phyloP scores from a whole-genome alignment of 345 rosid genomes.

The Salix brachista region DNA sequence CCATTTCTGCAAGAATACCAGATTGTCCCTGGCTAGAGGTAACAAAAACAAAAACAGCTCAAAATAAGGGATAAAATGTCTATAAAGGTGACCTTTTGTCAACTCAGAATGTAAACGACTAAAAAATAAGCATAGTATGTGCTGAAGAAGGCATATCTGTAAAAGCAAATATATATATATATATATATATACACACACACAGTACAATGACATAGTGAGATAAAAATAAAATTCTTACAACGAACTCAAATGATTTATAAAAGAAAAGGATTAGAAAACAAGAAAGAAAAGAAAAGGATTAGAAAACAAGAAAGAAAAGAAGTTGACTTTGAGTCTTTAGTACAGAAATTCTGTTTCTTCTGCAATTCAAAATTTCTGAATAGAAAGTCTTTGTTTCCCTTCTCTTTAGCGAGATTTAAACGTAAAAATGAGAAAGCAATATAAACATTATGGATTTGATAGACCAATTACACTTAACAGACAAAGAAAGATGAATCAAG shows the following conservation, averaged over 20 bases:
- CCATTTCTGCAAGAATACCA: constrained; percentile 88
- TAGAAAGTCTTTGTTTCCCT: neutral
- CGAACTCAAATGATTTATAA: neutral
- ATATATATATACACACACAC: neutral
- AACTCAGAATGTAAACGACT: constrained; percentile 23
- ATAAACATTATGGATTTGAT: neutral
- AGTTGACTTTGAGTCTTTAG: constrained; percentile 30
- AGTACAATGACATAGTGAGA: constrained; percentile 8
- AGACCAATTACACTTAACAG: neutral
- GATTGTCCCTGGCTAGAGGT: constrained; percentile 77
- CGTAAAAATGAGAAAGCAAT: neutral
- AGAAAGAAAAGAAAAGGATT: neutral
- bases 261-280: neutral
- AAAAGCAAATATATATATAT: neutral
- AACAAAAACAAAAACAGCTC: constrained; percentile 32
- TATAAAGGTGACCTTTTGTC: constrained; percentile 30
- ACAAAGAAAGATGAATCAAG: neutral
- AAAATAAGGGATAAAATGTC: constrained; percentile 15
- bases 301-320: neutral
- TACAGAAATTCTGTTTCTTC: constrained; percentile 21
- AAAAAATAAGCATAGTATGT: constrained; percentile 26
- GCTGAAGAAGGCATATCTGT: constrained; percentile 24
- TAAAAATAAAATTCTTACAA: constrained; percentile 13
- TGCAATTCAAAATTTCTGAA: constrained; percentile 1
- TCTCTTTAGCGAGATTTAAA: neutral